Evolutionary conservation across 1,284 basidiomycete species (phyloP), one percentile per base, ranked within the genome.

Genomic region (Heimioporus punctisporus): DNA sequence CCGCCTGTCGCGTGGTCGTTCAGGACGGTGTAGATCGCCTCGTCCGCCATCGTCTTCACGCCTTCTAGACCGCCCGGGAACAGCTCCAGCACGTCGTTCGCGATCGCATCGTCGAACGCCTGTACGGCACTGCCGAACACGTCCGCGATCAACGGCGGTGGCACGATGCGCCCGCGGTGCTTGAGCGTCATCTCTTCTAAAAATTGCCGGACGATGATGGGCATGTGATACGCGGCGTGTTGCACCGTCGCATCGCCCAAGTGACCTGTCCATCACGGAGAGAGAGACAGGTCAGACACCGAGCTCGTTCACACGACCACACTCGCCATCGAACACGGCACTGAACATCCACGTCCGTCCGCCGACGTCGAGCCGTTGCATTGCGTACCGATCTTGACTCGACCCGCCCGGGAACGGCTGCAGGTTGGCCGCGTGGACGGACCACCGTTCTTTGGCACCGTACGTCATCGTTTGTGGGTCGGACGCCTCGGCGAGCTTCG

Each of bases 311-410:
- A 8, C 46, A 54, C 21, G 37, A 45, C 31, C 78, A 50, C 57
- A 87, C 80, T 58, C 60, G 84, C 86, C 86, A 66, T 89, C 86
- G 62, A 89, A 89, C 31, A 89, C 83, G 40, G 83, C 85, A 1
- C 83, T 83, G 58, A 89, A 77, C 11, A 76, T 77, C 86, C 86
- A 89, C 47, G 72, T 72, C 34, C 73, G 76, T 8, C 83, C 85
- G 50, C 76, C 73, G 47, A 89, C 70, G 39, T 82, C 71, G 58
- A 89, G 74, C 62, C 81, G 74, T 19, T 80, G 80, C 52, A 86
- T 77, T 28, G 83, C 76, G 59, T 84, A 83, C 50, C 86, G 78
- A 62, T 89, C 86, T 70, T 88, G 85, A 1, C 63, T 71, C 21
- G 74, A 77, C 24, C 77, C 74, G 6, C 64, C 72, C 2, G 71